Percentiles rank a stretch among this genome's conserved stretches.
phyloP scores from a whole-genome alignment of 495 filamentous ascomycete species.

The Xylona heveae region DNA sequence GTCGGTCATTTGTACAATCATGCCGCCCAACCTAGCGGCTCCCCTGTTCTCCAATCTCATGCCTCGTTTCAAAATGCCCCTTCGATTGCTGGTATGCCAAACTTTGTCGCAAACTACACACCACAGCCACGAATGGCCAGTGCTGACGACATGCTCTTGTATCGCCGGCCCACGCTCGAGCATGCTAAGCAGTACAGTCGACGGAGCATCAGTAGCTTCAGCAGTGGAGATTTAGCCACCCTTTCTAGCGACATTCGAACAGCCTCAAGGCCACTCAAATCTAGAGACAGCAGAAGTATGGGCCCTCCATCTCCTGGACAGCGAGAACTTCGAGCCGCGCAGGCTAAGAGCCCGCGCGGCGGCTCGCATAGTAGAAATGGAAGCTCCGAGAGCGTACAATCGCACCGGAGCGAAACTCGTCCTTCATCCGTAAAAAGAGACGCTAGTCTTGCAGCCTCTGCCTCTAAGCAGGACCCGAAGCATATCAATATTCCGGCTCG shows the following conservation, averaged over 20 bases:
- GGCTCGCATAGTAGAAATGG: conserved; percentile 37
- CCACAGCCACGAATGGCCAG: conserved; percentile 24
- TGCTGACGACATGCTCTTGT: conserved; percentile 29
- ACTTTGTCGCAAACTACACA: conserved; percentile 3
- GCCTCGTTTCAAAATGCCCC: conserved; percentile 7
- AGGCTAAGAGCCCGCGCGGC: too few relatives aligned
- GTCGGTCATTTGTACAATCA: conserved; percentile 6
- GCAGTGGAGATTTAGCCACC: conserved; percentile 31
- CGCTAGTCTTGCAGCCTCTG: conserved; percentile 7
- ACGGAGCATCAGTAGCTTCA: conserved; percentile 64
- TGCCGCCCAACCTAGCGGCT: conserved; percentile 9
- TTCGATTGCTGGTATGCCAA: not conserved
- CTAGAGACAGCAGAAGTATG: too few relatives aligned
- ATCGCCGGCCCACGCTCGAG: conserved; percentile 26
- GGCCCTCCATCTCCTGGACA: too few relatives aligned
- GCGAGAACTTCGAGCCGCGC: too few relatives aligned
- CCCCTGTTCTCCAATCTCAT: conserved; percentile 11
- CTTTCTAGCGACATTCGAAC: not conserved
- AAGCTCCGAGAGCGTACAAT: conserved; percentile 30
- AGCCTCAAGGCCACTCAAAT: conserved; percentile 1
- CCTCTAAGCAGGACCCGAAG: conserved; percentile 28
- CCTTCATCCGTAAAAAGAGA: conserved; percentile 35
- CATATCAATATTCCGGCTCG: conserved; percentile 43
- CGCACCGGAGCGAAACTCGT: conserved; percentile 19
- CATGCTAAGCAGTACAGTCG: conserved; percentile 57